Conservation (phyloP, 75 land plant genomes). For the Cupressus sempervirens region DNA sequence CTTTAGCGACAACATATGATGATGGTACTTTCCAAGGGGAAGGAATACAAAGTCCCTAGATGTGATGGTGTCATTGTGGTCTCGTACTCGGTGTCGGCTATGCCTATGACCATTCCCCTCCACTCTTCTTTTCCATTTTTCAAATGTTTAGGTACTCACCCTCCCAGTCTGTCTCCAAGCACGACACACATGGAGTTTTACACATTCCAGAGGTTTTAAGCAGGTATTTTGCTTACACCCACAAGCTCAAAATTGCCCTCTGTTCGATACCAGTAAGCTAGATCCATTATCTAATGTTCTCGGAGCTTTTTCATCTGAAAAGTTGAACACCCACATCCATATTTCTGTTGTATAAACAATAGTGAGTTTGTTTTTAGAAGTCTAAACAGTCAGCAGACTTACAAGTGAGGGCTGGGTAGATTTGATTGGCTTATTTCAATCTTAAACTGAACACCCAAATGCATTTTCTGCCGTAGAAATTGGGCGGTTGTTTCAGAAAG, state of each 20-base stretch:
- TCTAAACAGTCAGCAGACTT: no score
- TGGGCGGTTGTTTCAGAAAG: not conserved
- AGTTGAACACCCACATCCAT: not conserved
- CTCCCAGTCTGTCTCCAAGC: not conserved
- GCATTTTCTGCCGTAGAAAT: not conserved
- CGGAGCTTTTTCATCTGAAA: not conserved
- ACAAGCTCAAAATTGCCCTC: not conserved
- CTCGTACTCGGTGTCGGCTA: slow-evolving; percentile 1
- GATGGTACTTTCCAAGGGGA: slow-evolving; percentile 1
- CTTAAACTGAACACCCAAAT: not conserved
- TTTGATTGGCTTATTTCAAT: not conserved
- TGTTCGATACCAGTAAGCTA: not conserved
- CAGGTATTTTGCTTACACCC: not conserved
- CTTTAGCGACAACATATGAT: not conserved
- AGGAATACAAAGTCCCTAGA: slow-evolving; percentile 3
- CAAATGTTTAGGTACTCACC: not conserved
- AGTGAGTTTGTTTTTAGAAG: no score
- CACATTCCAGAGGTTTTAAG: not conserved
- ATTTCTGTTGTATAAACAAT: no score
- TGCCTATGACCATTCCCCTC: slow-evolving; percentile 5
- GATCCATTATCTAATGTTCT: not conserved
- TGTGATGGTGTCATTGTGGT: slow-evolving; percentile 1
- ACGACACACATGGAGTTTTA: not conserved
- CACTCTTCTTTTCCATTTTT: not conserved
- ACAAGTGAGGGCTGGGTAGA: no score